A percentile compares a stretch with the other conserved stretches of the same genome.
phyloP scores from a whole-genome alignment of 768 basidiomycete species.

The Tephrocybe sp. region DNA sequence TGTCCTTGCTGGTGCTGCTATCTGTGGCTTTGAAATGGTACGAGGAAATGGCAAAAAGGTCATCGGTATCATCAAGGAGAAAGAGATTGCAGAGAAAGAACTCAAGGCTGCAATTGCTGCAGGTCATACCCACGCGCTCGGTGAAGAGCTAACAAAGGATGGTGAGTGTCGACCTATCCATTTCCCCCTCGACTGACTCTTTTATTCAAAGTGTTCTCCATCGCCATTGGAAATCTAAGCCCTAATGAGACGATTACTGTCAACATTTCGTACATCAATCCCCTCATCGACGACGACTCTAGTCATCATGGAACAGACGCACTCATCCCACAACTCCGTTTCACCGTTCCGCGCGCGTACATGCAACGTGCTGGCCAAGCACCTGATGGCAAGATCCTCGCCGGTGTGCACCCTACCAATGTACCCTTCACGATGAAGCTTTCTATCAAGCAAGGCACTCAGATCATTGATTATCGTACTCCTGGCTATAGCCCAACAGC shows the following conservation, averaged over 20 bases:
- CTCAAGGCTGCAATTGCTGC: background rate
- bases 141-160: no score
- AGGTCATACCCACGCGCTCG: background rate
- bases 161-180: background rate
- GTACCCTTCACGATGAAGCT: no score
- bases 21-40: slow-evolving; percentile 1
- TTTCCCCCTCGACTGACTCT: background rate
- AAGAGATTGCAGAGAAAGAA: no score
- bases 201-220: background rate
- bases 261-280: no score
- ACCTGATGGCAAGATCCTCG: background rate
- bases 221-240: no score
- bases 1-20: background rate
- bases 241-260: no score
- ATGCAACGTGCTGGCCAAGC: no score
- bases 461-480: background rate
- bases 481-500: background rate
- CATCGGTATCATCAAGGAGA: no score
- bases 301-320: no score
- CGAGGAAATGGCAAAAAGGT: background rate
- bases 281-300: slow-evolving; percentile 1
- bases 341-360: no score
- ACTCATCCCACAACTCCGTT: background rate
- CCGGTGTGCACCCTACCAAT: background rate
- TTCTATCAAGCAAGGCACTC: background rate